Base-by-base conservation (phyloP, 2,329 filamentous ascomycete species). In the Venturia effusa region DNA sequence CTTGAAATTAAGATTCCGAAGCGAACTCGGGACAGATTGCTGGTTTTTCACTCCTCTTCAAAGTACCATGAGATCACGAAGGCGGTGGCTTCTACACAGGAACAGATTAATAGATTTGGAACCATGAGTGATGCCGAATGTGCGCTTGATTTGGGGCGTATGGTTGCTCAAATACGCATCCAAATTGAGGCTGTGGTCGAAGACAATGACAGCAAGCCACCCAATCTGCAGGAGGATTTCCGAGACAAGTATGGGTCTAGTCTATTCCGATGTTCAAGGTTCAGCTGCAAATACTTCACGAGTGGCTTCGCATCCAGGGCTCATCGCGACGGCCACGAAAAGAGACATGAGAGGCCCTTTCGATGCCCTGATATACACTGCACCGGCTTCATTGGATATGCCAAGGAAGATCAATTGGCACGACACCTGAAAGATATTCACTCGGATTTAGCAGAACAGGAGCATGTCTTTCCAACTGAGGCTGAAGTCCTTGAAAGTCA, bases 221-320 rank as follows among this genome's bases (percentile, higher is more conserved):
- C 17, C 8, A 17, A 41, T 41, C 39, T 41, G 39, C 8, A 41
- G 8, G 39, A 8, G 17, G 39, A 41, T 41, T 41, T 41, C 8
- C 8, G 17, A 61, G 43, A 22, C 8, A 65, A 66, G 37, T 67
- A 67, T 59, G 65, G 66, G 30, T 34, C 22, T 8, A 34, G 60
- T 59, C 32, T 67, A 15, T 68, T 67, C 57, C 67, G 63, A 43
- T 68, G 67, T 51, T 61, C 66, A 11, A 61, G 65, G 40, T 65
- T 67, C 39, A 68, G 64, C 66, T 68, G 67, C 60, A 45, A 61
- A 11, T 67, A 60, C 45, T 68, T 67, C 61, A 65, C 64, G 15
- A 30, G 54, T 5, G 67, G 67, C 13, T 68, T 67, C 48, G n/a
- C 40, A 11, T 63, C 62, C 19, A 7, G 24, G 3, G 54, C 66